Evolutionary conservation across 306 rosid genomes (phyloP).

Genomic region (Cucurbita moschata): DNA sequence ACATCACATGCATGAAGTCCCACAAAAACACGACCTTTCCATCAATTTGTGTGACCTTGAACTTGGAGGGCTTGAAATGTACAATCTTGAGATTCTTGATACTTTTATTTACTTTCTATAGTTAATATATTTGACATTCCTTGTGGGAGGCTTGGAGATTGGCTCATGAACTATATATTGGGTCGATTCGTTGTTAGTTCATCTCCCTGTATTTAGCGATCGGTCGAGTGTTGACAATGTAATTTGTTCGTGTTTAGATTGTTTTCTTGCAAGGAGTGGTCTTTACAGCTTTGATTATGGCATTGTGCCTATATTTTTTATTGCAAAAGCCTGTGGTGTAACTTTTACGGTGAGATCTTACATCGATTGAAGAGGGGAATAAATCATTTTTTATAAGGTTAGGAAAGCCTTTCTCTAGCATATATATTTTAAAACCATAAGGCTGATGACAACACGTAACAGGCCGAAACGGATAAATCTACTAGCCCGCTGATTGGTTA

Average conservation of each 20-base stretch:
- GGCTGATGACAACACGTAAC: too few relatives aligned
- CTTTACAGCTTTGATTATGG: slow-evolving; percentile 47
- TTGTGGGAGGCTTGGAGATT: slow-evolving; percentile 20
- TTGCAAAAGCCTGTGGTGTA: slow-evolving; percentile 51
- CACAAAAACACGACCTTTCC: neutral
- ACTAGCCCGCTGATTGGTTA: too few relatives aligned
- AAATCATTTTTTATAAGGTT: too few relatives aligned
- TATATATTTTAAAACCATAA: too few relatives aligned
- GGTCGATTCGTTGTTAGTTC: slow-evolving; percentile 24
- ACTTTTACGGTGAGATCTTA: too few relatives aligned
- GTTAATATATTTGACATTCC: neutral
- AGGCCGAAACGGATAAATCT: too few relatives aligned
- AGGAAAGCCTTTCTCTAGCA: too few relatives aligned
- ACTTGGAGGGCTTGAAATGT: neutral
- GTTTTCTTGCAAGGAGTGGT: slow-evolving; percentile 45
- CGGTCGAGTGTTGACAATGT: slow-evolving; percentile 29
- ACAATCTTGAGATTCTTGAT: neutral
- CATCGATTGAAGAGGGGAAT: too few relatives aligned
- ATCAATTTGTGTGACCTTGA: neutral
- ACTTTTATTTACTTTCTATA: neutral
- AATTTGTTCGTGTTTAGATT: slow-evolving; percentile 43
- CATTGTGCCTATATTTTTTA: slow-evolving; percentile 23
- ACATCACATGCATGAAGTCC: too few relatives aligned
- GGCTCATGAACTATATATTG: slow-evolving; percentile 22
- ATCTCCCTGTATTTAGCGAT: slow-evolving; percentile 28